Evolutionary conservation across 2,329 filamentous ascomycete species (phyloP).

Genomic region (Cercospora zeae-maydis): DNA sequence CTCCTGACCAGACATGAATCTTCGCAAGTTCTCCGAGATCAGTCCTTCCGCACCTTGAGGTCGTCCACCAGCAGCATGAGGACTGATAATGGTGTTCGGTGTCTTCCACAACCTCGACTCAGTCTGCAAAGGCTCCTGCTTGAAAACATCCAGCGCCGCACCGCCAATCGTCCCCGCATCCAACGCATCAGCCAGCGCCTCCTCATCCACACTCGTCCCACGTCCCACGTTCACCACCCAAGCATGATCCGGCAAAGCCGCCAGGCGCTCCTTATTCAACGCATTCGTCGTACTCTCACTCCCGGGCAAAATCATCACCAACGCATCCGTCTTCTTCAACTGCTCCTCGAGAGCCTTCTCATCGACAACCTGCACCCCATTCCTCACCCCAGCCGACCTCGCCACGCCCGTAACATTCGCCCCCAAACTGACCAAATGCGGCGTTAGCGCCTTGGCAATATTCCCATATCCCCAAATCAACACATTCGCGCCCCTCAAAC

Average conservation of each 20-base stretch:
- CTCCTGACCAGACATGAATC: slow-evolving; percentile 57
- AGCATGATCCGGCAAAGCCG: slow-evolving; percentile 56
- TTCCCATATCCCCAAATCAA: slow-evolving; percentile 65
- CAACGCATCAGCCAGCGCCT: slow-evolving; percentile 46
- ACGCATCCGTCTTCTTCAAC: slow-evolving; percentile 57
- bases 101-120: slow-evolving; percentile 47
- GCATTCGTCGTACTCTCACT: slow-evolving; percentile 55
- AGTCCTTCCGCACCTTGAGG: slow-evolving; percentile 59
- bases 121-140: slow-evolving; percentile 52
- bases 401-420: slow-evolving; percentile 59
- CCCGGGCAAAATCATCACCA: slow-evolving; percentile 66
- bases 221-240: slow-evolving; percentile 69
- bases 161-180: slow-evolving; percentile 47
- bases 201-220: slow-evolving; percentile 58
- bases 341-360: slow-evolving; percentile 55
- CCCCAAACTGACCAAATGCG: slow-evolving; percentile 54
- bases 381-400: slow-evolving; percentile 53
- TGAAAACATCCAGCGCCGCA: slow-evolving; percentile 52
- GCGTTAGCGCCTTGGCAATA: slow-evolving; percentile 60
- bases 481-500: slow-evolving; percentile 57
- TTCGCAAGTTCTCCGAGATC: slow-evolving; percentile 59
- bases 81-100: slow-evolving; percentile 53
- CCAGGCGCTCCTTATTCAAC: slow-evolving; percentile 53
- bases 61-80: slow-evolving; percentile 58
- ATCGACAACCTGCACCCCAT: slow-evolving; percentile 56